These are phyloP conservation scores for Ilex paraguariensis DNA, from an alignment of 305 asterid genomes.

Conservation along the genomic window DNA sequence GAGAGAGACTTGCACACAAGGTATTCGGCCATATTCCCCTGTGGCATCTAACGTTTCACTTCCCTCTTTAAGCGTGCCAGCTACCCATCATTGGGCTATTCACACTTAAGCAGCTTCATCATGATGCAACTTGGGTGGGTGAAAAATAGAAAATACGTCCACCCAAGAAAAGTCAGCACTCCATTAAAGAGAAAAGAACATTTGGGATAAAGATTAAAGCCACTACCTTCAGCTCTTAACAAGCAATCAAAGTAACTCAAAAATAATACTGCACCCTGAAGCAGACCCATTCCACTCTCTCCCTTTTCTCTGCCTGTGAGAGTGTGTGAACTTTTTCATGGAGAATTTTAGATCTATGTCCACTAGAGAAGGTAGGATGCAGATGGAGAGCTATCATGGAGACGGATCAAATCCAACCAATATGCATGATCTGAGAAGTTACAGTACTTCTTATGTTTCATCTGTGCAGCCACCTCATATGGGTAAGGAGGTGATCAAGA, in stretches of 20 bases:
- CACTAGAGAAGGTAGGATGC: conserved; percentile 39
- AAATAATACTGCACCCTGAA: not conserved
- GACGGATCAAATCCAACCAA: conserved; percentile 26
- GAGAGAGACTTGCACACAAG: no score
- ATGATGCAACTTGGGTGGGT: not conserved
- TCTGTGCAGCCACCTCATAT: conserved; percentile 16
- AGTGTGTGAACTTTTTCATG: conserved; percentile 18
- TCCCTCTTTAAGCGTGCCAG: no score
- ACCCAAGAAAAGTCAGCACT: not conserved
- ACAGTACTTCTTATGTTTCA: conserved; percentile 47
- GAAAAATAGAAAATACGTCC: not conserved
- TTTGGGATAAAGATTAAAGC: not conserved
- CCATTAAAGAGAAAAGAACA: not conserved
- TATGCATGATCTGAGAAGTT: conserved; percentile 65
- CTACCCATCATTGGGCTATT: no score
- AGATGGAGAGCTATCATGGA: conserved; percentile 15
- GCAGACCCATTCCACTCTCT: conserved; percentile 3
- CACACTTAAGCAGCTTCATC: no score
- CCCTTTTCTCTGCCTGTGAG: not conserved
- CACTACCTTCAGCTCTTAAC: conserved; percentile 3
- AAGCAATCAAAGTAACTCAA: not conserved
- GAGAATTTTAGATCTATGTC: conserved; percentile 67
- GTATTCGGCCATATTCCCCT: no score
- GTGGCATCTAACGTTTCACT: no score
- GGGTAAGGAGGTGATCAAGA: conserved; percentile 27